Conservation (phyloP, 495 filamentous ascomycete genomes). For the Tetracladium setigerum region DNA sequence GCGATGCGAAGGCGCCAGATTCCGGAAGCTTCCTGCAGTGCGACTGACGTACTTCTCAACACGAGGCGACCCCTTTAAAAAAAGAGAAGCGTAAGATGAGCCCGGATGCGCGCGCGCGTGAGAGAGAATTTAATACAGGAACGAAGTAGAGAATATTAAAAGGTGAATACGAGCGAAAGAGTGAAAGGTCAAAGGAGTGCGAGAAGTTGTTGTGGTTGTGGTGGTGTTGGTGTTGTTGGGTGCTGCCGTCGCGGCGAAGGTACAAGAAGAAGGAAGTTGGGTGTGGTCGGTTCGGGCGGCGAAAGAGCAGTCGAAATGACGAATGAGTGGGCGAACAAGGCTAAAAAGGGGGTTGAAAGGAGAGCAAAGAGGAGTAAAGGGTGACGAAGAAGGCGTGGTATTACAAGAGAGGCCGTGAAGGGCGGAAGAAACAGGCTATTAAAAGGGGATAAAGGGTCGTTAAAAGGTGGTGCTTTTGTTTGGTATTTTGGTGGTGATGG, state of each 20-base stretch:
- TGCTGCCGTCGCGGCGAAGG: not conserved
- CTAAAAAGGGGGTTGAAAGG: slow-evolving; percentile 2
- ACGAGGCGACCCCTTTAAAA: no score
- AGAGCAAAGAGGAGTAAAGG: slow-evolving; percentile 7
- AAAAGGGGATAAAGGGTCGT: not conserved
- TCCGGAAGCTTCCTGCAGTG: no score
- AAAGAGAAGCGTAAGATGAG: no score
- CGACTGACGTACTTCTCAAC: no score
- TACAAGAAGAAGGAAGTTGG: slow-evolving; percentile 12
- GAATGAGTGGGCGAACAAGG: slow-evolving; percentile 3
- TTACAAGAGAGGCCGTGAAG: not conserved
- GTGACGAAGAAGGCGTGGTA: slow-evolving; percentile 9
- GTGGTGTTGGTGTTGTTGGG: slow-evolving; percentile 4
- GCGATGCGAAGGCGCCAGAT: not conserved
- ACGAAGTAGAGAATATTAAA: slow-evolving; percentile 10
- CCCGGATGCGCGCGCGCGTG: not conserved
- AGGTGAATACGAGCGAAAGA: slow-evolving; percentile 13
- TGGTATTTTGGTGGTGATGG: not conserved
- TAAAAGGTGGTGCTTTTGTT: not conserved
- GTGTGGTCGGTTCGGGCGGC: slow-evolving; percentile 2
- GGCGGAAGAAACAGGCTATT: not conserved
- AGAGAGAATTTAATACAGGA: slow-evolving; percentile 10
- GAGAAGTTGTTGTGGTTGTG: slow-evolving; percentile 20
- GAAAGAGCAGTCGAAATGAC: slow-evolving; percentile 4
- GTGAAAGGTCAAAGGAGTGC: slow-evolving; percentile 19